Conservation (phyloP, 192 early-diverging fungal species). For the Umbelopsis sp. region DNA sequence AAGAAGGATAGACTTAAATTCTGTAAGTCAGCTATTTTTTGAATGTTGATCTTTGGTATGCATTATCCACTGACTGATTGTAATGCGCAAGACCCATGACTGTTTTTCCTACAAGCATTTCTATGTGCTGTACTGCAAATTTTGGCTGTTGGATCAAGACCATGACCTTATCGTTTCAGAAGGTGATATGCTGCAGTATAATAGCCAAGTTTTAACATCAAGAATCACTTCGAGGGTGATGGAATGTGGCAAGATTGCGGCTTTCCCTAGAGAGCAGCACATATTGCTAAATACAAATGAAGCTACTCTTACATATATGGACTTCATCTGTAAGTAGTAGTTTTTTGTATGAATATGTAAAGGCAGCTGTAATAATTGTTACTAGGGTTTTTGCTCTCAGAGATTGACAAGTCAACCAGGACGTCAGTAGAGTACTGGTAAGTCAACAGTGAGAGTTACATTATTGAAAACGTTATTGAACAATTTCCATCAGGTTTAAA, state of each 20-base stretch:
- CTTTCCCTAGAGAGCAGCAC: conserved; percentile 28
- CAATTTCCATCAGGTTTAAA: conserved; percentile 81
- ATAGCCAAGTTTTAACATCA: conserved; percentile 67
- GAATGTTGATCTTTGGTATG: neutral
- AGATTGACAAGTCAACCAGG: conserved; percentile 39
- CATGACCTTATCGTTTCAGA: conserved; percentile 81
- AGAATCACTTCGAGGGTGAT: conserved; percentile 76
- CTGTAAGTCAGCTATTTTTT: conserved; percentile 41
- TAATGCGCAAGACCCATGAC: conserved; percentile 68
- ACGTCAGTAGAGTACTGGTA: conserved; percentile 45
- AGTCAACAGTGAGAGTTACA: neutral
- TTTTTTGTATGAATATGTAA: neutral
- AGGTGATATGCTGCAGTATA: conserved; percentile 73
- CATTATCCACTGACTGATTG: neutral
- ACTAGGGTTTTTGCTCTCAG: conserved; percentile 43
- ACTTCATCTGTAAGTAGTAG: conserved; percentile 41
- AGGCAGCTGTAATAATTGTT: neutral
- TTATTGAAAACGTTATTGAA: neutral
- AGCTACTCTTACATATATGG: conserved; percentile 34
- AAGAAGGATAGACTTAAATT: conserved; percentile 71
- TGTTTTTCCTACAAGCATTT: conserved; percentile 97
- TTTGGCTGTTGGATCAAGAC: conserved; percentile 92
- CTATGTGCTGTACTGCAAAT: conserved; percentile 97
- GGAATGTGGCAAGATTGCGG: conserved; percentile 54
- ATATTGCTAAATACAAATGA: neutral